Evolutionary conservation across 2,329 filamentous ascomycete species (phyloP).

Genomic region (Fusarium sp.): DNA sequence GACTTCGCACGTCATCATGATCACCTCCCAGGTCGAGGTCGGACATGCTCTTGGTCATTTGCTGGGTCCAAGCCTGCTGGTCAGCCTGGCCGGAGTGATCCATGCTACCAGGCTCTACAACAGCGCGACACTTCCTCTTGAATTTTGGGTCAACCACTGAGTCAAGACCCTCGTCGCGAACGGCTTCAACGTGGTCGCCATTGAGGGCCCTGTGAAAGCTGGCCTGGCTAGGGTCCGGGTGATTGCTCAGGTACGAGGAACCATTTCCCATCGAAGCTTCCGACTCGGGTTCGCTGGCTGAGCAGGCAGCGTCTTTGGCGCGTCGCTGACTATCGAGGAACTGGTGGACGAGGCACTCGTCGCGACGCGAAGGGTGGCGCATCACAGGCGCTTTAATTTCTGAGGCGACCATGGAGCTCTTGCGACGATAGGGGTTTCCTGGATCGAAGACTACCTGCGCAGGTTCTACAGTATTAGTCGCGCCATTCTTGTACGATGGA

Average conservation of each 20-base stretch:
- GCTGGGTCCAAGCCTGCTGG: constrained; percentile 65
- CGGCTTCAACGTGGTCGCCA: constrained; percentile 26
- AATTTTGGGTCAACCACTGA: constrained; percentile 40
- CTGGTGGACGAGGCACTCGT: constrained; percentile 73
- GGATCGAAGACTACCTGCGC: constrained; percentile 71
- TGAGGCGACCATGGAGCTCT: constrained; percentile 70
- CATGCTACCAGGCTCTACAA: constrained; percentile 56
- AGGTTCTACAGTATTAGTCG: constrained; percentile 11
- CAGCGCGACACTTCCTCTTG: constrained; percentile 42
- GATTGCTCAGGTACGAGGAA: constrained; percentile 35
- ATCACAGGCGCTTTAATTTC: constrained; percentile 56
- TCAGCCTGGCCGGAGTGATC: constrained; percentile 64
- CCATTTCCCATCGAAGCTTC: constrained; percentile 44
- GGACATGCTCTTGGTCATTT: constrained; percentile 58
- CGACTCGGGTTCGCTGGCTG: constrained; percentile 43
- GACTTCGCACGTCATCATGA: constrained; percentile 61
- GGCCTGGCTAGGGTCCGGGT: constrained; percentile 24
- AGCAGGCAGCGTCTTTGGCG: constrained; percentile 45
- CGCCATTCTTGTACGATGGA: not conserved
- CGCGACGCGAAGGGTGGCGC: constrained; percentile 48
- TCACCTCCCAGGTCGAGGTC: constrained; percentile 54
- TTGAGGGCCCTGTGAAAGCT: constrained; percentile 22
- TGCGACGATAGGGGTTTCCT: constrained; percentile 70
- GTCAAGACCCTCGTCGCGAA: constrained; percentile 34
- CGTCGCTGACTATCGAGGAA: constrained; percentile 68